These are phyloP conservation scores for Hericium rajendrae DNA, from an alignment of 768 basidiomycete genomes.

Conservation along the genomic window DNA sequence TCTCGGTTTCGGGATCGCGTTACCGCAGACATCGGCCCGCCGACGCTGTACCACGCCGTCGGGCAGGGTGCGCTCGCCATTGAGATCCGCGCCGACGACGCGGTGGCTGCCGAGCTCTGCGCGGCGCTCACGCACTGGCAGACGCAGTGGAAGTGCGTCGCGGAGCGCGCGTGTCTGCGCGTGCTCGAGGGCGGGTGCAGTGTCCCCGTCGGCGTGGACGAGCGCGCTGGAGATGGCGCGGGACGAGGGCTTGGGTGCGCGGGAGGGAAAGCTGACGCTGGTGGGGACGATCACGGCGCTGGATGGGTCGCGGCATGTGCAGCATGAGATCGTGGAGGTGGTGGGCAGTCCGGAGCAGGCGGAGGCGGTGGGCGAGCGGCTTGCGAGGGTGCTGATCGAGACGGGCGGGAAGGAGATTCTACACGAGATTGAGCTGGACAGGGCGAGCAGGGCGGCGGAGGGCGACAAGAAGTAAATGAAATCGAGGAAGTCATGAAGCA, in stretches of 20 bases:
- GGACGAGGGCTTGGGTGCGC: neutral
- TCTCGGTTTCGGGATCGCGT: conserved; percentile 66
- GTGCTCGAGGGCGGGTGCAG: conserved; percentile 95
- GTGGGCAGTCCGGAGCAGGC: conserved; percentile 50
- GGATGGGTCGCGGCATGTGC: conserved; percentile 62
- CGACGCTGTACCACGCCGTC: conserved; percentile 78
- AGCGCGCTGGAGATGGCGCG: conserved; percentile 30
- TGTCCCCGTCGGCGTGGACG: conserved; percentile 84
- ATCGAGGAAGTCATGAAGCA: conserved; percentile 12
- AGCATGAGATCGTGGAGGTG: conserved; percentile 44
- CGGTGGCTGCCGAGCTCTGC: conserved; percentile 52
- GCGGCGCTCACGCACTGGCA: conserved; percentile 61
- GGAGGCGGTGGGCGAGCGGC: conserved; percentile 53
- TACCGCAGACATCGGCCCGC: conserved; percentile 63
- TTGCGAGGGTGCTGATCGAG: conserved; percentile 58
- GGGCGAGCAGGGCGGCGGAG: conserved; percentile 34
- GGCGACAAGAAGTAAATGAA: conserved; percentile 25
- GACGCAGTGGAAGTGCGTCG: conserved; percentile 68
- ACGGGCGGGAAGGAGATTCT: conserved; percentile 72
- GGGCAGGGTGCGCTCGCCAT: conserved; percentile 90
- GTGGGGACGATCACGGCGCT: conserved; percentile 81
- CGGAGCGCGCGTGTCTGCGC: conserved; percentile 83
- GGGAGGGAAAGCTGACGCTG: conserved; percentile 37
- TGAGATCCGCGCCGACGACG: conserved; percentile 69
- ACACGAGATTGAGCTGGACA: conserved; percentile 70